A percentile compares a stretch with the other conserved stretches of the same genome.
Conservation (phyloP, 2,329 filamentous ascomycete genomes). For the Alternaria angustiovoidea region DNA sequence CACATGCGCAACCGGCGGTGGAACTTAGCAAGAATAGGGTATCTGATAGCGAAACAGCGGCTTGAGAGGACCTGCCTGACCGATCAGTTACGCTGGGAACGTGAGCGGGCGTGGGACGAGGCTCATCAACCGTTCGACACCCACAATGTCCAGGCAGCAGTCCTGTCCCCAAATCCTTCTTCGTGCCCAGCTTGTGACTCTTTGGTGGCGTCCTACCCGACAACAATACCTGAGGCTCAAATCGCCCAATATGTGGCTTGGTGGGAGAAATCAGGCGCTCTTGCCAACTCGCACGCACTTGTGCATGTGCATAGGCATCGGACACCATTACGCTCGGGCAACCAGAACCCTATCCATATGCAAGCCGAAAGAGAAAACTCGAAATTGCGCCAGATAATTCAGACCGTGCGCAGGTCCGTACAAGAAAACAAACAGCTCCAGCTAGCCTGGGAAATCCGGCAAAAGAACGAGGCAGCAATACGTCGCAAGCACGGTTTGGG, state of each 20-base stretch:
- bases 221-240: conserved; percentile 10
- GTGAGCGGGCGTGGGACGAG: conserved; percentile 34
- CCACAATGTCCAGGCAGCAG: conserved; percentile 14
- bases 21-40: conserved; percentile 30
- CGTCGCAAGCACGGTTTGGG: conserved; percentile 33
- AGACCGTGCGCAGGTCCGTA: conserved; percentile 12
- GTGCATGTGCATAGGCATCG: conserved; percentile 4
- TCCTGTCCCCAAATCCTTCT: conserved; percentile 8
- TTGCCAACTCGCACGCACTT: conserved; percentile 12
- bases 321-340: conserved; percentile 7
- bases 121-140: conserved; percentile 16
- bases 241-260: conserved; percentile 23
- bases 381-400: conserved; percentile 21
- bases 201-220: conserved; percentile 15
- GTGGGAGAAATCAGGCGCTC: conserved; percentile 34
- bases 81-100: conserved; percentile 32
- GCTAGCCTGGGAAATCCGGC: conserved; percentile 20
- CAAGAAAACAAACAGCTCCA: conserved; percentile 10
- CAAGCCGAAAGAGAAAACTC: neutral
- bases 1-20: conserved; percentile 27
- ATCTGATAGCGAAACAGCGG: conserved; percentile 21
- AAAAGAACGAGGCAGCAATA: conserved; percentile 28
- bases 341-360: neutral
- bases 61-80: conserved; percentile 20
- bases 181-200: conserved; percentile 24